Evolutionary conservation across 2,329 filamentous ascomycete genomes (phyloP).

Genomic region (Colletotrichum falcatum): DNA sequence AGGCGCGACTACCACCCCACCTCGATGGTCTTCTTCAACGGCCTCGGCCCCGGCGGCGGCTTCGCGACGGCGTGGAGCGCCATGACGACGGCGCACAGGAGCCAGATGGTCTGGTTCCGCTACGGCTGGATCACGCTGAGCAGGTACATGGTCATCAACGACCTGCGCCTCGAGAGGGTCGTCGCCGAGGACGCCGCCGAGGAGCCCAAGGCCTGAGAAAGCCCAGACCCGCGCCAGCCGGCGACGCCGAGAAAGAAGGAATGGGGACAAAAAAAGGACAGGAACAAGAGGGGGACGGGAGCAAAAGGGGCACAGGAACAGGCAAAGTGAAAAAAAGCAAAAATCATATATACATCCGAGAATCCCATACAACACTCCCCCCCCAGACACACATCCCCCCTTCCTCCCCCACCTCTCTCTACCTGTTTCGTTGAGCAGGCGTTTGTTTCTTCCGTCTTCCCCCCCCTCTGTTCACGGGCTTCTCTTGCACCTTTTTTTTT

Average conservation of each 20-base stretch:
- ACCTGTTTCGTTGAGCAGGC: slow-evolving; percentile 27
- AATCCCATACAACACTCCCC: no score
- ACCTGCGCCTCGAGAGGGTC: slow-evolving; percentile 71
- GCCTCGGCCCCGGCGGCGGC: slow-evolving; percentile 69
- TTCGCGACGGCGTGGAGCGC: slow-evolving; percentile 76
- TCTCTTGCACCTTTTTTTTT: background rate
- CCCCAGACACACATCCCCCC: background rate
- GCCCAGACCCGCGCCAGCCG: background rate
- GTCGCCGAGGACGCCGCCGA: slow-evolving; percentile 11
- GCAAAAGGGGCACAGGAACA: no score
- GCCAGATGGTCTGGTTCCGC: slow-evolving; percentile 98
- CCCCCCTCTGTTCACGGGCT: background rate
- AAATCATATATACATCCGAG: background rate
- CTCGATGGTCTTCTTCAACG: slow-evolving; percentile 78
- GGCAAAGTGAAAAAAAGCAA: background rate
- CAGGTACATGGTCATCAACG: slow-evolving; percentile 96
- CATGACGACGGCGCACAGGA: slow-evolving; percentile 91
- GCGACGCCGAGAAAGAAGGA: background rate
- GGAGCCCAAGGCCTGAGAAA: background rate
- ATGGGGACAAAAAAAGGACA: background rate
- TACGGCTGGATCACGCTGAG: slow-evolving; percentile 95
- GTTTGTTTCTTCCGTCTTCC: no score
- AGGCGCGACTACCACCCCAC: slow-evolving; percentile 64
- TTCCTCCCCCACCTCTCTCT: no score
- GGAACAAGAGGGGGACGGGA: no score